Evolutionary conservation across 306 rosid species (phyloP).

Genomic region (Cicer judaicum): DNA sequence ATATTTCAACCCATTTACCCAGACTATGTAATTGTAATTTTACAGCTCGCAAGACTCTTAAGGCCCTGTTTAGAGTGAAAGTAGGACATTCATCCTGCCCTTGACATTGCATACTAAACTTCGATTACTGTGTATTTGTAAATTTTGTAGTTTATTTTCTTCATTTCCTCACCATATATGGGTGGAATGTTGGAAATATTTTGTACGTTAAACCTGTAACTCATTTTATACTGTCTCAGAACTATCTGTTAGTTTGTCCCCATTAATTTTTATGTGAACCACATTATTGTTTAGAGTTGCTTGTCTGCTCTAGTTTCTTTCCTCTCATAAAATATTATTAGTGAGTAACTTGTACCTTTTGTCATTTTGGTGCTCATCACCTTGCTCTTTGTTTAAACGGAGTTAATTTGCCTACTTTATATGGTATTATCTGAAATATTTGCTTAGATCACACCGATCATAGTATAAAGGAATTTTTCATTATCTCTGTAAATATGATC

Average conservation of each 20-base stretch:
- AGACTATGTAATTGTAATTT: conserved; percentile 27
- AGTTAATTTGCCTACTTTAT: conserved; percentile 30
- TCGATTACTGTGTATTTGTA: background rate
- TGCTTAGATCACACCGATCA: background rate
- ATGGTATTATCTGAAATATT: background rate
- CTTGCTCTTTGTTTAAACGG: background rate
- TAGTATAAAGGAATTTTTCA: background rate
- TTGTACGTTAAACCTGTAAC: conserved; percentile 15
- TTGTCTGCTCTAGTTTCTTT: conserved; percentile 10
- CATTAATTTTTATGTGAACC: background rate
- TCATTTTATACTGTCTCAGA: conserved; percentile 9
- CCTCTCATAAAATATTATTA: background rate
- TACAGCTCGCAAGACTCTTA: conserved; percentile 17
- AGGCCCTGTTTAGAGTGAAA: background rate
- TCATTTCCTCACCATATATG: conserved; percentile 15
- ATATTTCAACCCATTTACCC: background rate
- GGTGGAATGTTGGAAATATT: conserved; percentile 23
- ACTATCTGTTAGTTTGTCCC: conserved; percentile 2
- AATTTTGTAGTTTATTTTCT: conserved; percentile 3
- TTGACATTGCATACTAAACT: conserved; percentile 1
- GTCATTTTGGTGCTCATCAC: conserved; percentile 9
- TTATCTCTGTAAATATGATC: background rate
- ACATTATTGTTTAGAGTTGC: background rate
- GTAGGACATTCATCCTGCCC: background rate
- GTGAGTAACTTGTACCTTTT: conserved; percentile 4